Evolutionary conservation across 768 basidiomycete genomes (phyloP).

Genomic region (Pholiota conissans): DNA sequence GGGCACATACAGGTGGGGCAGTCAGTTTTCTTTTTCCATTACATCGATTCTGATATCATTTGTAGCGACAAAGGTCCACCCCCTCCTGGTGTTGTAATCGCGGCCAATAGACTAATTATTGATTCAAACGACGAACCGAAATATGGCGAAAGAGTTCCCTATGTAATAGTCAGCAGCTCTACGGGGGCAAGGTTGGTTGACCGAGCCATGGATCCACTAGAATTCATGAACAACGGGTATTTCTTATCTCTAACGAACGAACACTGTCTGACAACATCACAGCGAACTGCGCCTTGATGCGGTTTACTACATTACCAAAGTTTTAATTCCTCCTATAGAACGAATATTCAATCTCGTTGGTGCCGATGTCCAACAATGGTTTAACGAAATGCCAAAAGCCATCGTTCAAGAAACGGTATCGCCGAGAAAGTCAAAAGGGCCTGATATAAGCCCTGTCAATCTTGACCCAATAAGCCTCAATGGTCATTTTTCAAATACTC

Average conservation of each 20-base stretch:
- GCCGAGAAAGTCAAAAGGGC: constrained; percentile 26
- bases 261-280: neutral
- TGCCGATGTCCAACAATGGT: constrained; percentile 86
- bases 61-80: constrained; percentile 79
- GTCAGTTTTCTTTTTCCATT: neutral
- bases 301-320: constrained; percentile 81
- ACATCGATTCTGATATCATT: neutral
- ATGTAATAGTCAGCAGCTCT: constrained; percentile 74
- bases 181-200: constrained; percentile 49
- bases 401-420: constrained; percentile 32
- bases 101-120: constrained; percentile 66
- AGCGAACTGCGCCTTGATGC: constrained; percentile 82
- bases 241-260: constrained; percentile 8
- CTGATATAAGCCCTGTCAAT: constrained; percentile 19
- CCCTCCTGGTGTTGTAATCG: constrained; percentile 90
- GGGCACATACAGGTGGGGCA: constrained; percentile 85
- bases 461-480: constrained; percentile 57
- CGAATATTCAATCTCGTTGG: constrained; percentile 91
- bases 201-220: constrained; percentile 29
- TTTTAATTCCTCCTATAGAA: constrained; percentile 88
- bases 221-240: constrained; percentile 28
- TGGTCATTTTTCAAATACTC: constrained; percentile 69
- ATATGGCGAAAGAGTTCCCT: constrained; percentile 92
- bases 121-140: constrained; percentile 86
- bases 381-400: constrained; percentile 77